Evolutionary conservation across 2,329 filamentous ascomycete genomes (phyloP).

Genomic region (Alternaria panax): DNA sequence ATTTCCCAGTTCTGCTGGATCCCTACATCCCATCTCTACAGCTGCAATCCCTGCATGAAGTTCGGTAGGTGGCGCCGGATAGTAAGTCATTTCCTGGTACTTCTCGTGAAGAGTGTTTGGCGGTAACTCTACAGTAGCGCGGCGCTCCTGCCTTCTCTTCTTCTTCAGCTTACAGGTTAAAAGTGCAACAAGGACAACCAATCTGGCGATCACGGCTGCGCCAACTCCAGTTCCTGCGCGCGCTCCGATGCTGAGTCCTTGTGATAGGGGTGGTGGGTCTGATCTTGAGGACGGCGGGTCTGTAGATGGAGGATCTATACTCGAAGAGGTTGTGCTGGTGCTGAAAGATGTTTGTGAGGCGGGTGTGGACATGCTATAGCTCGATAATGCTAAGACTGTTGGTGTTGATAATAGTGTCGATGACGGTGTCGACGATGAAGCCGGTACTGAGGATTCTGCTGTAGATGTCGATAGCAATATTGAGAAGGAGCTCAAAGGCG

Average conservation of each 20-base stretch:
- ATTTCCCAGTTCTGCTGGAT: neutral
- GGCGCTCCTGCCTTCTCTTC: neutral
- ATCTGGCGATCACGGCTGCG: neutral
- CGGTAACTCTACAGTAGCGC: neutral
- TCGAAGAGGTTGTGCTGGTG: neutral
- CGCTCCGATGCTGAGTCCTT: neutral
- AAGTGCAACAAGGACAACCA: neutral
- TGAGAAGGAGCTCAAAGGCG: neutral
- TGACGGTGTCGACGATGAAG: too few relatives aligned
- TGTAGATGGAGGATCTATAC: too few relatives aligned
- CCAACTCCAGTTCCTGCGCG: slow-evolving; percentile 1
- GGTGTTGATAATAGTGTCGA: too few relatives aligned
- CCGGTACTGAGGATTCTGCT: too few relatives aligned
- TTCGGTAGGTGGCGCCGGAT: neutral
- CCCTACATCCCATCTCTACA: neutral
- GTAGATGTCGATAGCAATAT: too few relatives aligned
- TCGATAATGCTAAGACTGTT: too few relatives aligned
- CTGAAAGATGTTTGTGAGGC: too few relatives aligned
- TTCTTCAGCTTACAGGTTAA: neutral
- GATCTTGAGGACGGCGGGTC: neutral
- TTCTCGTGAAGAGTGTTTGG: neutral
- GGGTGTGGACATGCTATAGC: too few relatives aligned
- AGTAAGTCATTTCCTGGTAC: neutral
- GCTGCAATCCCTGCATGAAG: neutral
- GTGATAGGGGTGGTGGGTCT: neutral